A percentile compares a stretch with the other conserved stretches of the same genome.
These are phyloP conservation scores for Verticillium zaregamsianum DNA, from an alignment of 2,329 filamentous ascomycete species.

Conservation along the genomic window DNA sequence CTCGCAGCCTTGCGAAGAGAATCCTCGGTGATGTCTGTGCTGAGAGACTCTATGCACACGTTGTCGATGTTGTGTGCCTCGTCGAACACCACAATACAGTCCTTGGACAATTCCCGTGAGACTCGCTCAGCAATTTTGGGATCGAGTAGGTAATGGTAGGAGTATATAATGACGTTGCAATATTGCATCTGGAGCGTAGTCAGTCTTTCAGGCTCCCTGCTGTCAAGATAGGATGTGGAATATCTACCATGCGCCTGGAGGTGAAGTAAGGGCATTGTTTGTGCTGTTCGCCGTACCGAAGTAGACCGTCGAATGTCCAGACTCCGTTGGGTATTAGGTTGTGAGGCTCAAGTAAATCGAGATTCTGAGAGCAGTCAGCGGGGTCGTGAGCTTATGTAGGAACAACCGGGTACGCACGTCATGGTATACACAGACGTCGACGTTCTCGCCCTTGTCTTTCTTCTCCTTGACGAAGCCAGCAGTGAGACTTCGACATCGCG, in stretches of 20 bases:
- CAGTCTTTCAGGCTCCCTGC: not conserved
- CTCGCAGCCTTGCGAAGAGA: constrained; percentile 86
- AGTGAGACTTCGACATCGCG: constrained; percentile 90
- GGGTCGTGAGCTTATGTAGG: not conserved
- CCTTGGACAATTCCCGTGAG: constrained; percentile 92
- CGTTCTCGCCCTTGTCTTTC: constrained; percentile 90
- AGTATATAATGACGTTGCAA: constrained; percentile 99
- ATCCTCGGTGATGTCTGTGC: constrained; percentile 94
- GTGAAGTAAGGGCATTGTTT: constrained; percentile 99
- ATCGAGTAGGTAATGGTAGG: constrained; percentile 95
- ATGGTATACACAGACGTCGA: constrained; percentile 93
- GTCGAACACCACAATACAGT: constrained; percentile 98
- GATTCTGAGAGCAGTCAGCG: constrained; percentile 54
- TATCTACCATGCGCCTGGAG: constrained; percentile 77
- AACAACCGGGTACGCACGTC: constrained; percentile 54
- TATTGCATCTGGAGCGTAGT: constrained; percentile 74
- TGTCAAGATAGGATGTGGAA: not conserved
- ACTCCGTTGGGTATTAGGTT: constrained; percentile 93
- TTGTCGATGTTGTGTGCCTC: constrained; percentile 99
- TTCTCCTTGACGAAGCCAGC: constrained; percentile 98
- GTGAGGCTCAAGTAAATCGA: constrained; percentile 90
- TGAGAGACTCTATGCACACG: constrained; percentile 95
- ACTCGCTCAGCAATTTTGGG: constrained; percentile 96
- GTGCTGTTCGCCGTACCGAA: constrained; percentile 87
- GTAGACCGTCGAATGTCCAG: constrained; percentile 87